phyloP scores from a whole-genome alignment of 768 basidiomycete species.

The Lactarius psammicola region DNA sequence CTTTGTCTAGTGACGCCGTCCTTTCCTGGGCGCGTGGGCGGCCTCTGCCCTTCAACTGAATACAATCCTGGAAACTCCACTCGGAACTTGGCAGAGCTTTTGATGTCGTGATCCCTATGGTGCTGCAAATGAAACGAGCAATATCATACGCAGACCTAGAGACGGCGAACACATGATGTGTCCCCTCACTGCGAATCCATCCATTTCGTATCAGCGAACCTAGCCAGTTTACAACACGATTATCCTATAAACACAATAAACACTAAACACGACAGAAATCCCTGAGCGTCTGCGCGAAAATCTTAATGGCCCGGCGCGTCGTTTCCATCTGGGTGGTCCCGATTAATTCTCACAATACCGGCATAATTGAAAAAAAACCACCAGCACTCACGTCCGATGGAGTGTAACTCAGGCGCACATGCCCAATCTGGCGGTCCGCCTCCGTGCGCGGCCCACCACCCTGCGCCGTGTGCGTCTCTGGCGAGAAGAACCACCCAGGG shows the following conservation, averaged over 20 bases:
- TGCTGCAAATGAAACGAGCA: background rate
- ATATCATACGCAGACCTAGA: background rate
- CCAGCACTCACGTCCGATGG: constrained; percentile 44
- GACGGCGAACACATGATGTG: background rate
- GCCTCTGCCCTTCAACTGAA: background rate
- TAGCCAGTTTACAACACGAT: no score
- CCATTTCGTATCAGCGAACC: background rate
- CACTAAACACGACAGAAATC: constrained; percentile 20
- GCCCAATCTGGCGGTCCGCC: constrained; percentile 39
- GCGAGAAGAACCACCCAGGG: constrained; percentile 57
- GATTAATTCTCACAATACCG: background rate
- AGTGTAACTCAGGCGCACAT: constrained; percentile 60
- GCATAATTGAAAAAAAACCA: background rate
- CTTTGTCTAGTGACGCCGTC: background rate
- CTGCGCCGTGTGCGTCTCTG: constrained; percentile 25
- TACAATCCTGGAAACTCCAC: background rate
- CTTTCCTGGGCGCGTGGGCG: background rate
- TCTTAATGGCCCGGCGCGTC: constrained; percentile 13
- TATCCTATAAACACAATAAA: background rate
- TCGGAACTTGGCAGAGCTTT: background rate
- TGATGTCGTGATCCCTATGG: background rate
- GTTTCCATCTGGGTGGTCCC: constrained; percentile 28
- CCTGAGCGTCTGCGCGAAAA: constrained; percentile 20
- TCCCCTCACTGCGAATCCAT: background rate
- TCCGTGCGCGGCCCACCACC: constrained; percentile 19